These are phyloP conservation scores for Polyporus tsugae DNA, from an alignment of 1,284 basidiomycete genomes.

Conservation along the genomic window DNA sequence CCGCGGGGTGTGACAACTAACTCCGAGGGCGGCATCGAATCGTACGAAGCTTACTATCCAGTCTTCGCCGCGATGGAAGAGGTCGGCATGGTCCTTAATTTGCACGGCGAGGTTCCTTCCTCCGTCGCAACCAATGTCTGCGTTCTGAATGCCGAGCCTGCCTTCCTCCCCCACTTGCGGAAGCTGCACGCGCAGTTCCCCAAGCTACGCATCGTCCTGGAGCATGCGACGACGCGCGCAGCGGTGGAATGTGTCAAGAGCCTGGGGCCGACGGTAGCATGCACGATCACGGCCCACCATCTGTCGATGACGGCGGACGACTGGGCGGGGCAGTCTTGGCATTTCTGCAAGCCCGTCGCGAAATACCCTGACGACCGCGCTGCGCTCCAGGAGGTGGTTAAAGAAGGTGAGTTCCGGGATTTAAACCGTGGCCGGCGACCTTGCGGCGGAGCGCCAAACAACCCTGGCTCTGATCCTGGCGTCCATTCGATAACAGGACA, in stretches of 20 bases:
- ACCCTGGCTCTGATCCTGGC: not conserved
- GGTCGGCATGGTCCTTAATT: constrained; percentile 92
- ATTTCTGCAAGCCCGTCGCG: constrained; percentile 99
- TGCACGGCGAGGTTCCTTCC: constrained; percentile 98
- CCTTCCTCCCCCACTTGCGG: constrained; percentile 89
- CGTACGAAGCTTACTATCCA: constrained; percentile 94
- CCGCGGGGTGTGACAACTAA: constrained; percentile 98
- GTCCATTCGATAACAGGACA: constrained; percentile 63
- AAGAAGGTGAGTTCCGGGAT: constrained; percentile 61
- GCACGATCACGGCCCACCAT: constrained; percentile 98
- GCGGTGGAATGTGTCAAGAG: constrained; percentile 92
- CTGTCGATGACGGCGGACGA: constrained; percentile 95
- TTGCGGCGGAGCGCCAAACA: not conserved
- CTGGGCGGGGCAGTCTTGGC: constrained; percentile 95
- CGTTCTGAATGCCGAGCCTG: constrained; percentile 93
- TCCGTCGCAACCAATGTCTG: constrained; percentile 88
- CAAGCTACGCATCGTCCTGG: constrained; percentile 94
- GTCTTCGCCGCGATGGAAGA: constrained; percentile 97
- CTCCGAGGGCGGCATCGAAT: constrained; percentile 96
- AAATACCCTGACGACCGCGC: constrained; percentile 94
- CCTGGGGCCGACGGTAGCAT: constrained; percentile 90
- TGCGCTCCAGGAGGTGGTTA: constrained; percentile 86
- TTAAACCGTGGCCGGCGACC: constrained; percentile 12
- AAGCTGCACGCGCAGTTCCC: constrained; percentile 90
- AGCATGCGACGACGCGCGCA: constrained; percentile 97